A percentile compares a stretch with the other conserved stretches of the same genome.
phyloP scores from a whole-genome alignment of 768 basidiomycete species.

The Terana coerulea region DNA sequence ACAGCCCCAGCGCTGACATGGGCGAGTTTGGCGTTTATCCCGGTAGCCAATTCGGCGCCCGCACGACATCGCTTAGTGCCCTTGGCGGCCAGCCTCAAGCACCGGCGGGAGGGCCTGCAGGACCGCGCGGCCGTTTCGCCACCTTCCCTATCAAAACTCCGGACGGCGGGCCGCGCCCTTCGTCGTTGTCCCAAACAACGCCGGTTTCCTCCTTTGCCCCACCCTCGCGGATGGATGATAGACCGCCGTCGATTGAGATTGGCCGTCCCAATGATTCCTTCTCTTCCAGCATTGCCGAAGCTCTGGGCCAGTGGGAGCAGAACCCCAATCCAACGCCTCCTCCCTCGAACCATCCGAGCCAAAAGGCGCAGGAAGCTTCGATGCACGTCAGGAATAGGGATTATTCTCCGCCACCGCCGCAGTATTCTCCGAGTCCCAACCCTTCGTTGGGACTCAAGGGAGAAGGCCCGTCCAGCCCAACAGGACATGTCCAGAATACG shows the following conservation, averaged over 20 bases:
- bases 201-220: slow-evolving; percentile 11
- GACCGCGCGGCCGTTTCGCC: slow-evolving; percentile 48
- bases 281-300: slow-evolving; percentile 36
- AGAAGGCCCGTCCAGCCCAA: slow-evolving; percentile 16
- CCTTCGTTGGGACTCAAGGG: slow-evolving; percentile 38
- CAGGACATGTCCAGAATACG: not conserved
- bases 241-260: slow-evolving; percentile 23
- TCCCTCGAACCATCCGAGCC: not conserved
- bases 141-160: slow-evolving; percentile 55
- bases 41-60: slow-evolving; percentile 9
- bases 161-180: slow-evolving; percentile 22
- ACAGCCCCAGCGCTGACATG: slow-evolving; percentile 1
- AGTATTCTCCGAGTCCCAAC: slow-evolving; percentile 33
- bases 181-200: slow-evolving; percentile 6
- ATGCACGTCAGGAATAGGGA: slow-evolving; percentile 5
- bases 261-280: slow-evolving; percentile 26
- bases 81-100: not conserved
- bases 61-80: slow-evolving; percentile 16
- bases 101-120: not conserved
- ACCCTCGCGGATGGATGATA: slow-evolving; percentile 26
- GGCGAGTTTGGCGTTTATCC: slow-evolving; percentile 24
- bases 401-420: slow-evolving; percentile 32
- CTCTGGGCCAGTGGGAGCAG: slow-evolving; percentile 25
- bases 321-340: not conserved
- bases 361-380: not conserved